Evolutionary conservation across 2,329 filamentous ascomycete species (phyloP).

Genomic region (Stromatinia cepivora): DNA sequence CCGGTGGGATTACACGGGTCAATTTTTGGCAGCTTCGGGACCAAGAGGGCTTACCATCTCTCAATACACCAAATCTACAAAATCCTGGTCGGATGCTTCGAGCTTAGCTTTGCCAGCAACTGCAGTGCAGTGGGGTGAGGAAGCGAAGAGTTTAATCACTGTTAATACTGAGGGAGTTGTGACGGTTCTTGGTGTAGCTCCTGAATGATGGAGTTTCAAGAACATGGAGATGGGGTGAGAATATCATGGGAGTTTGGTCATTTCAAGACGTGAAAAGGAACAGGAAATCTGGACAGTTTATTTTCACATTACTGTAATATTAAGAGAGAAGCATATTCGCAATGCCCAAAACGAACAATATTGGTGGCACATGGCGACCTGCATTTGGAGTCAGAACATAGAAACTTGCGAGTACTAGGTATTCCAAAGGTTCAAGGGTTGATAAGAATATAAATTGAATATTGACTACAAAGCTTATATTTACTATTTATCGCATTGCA

Average conservation of each 20-base stretch:
- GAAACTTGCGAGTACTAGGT: not conserved
- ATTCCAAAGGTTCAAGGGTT: not conserved
- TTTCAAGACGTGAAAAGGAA: slow-evolving; percentile 15
- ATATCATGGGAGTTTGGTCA: slow-evolving; percentile 22
- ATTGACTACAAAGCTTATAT: not conserved
- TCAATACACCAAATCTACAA: slow-evolving; percentile 83
- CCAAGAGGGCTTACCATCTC: slow-evolving; percentile 80
- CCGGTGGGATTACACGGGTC: slow-evolving; percentile 91
- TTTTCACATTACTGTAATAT: slow-evolving; percentile 19
- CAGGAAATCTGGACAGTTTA: slow-evolving; percentile 1
- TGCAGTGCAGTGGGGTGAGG: slow-evolving; percentile 74
- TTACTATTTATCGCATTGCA: not conserved
- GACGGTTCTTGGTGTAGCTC: slow-evolving; percentile 58
- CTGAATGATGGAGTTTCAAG: slow-evolving; percentile 1
- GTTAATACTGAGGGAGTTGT: slow-evolving; percentile 75
- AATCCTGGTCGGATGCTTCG: slow-evolving; percentile 86
- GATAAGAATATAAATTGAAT: not conserved
- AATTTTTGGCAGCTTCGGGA: slow-evolving; percentile 83
- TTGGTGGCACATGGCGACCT: not conserved
- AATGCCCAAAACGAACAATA: slow-evolving; percentile 17
- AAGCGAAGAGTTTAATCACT: slow-evolving; percentile 72
- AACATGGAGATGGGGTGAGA: not conserved
- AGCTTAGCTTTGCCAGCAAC: slow-evolving; percentile 72
- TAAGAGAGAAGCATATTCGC: slow-evolving; percentile 10
- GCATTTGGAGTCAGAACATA: not conserved